phyloP scores from a whole-genome alignment of 1,284 basidiomycete genomes.

The Heterobasidion annosum region DNA sequence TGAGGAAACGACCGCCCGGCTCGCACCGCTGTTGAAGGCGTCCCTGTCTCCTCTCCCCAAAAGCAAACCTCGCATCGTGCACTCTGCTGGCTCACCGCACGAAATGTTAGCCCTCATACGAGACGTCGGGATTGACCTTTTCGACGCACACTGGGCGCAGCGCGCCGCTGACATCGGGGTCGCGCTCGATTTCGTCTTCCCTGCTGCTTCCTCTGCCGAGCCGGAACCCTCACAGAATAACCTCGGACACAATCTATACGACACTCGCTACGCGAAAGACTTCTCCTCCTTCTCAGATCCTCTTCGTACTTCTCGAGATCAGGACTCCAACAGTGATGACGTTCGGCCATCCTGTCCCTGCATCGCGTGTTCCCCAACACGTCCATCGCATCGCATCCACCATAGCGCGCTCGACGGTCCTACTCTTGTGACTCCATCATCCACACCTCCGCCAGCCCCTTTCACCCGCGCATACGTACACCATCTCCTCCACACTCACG shows the following conservation, averaged over 20 bases:
- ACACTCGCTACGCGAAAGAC: conserved; percentile 44
- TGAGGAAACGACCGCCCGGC: conserved; percentile 8
- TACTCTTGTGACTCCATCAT: neutral
- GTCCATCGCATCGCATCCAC: conserved; percentile 26
- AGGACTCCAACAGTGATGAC: conserved; percentile 1
- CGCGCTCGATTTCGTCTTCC: conserved; percentile 71
- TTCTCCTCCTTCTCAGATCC: conserved; percentile 42
- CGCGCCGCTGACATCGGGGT: conserved; percentile 57
- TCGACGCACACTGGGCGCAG: conserved; percentile 66
- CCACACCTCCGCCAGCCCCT: conserved; percentile 19
- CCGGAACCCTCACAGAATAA: conserved; percentile 8
- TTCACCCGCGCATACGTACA: conserved; percentile 71
- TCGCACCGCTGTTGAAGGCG: conserved; percentile 37
- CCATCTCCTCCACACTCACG: conserved; percentile 77
- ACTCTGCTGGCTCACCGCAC: conserved; percentile 56
- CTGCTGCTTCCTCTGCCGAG: conserved; percentile 23
- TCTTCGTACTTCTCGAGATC: conserved; percentile 17
- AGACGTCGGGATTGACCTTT: conserved; percentile 62
- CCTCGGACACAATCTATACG: conserved; percentile 69
- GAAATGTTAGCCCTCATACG: conserved; percentile 59
- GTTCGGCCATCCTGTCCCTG: conserved; percentile 38
- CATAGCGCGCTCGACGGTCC: conserved; percentile 42
- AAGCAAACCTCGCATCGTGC: conserved; percentile 52
- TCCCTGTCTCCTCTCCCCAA: conserved; percentile 47
- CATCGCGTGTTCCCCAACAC: conserved; percentile 50